phyloP scores from a whole-genome alignment of 192 early-diverging fungal genomes.

The Linnemannia zychae region DNA sequence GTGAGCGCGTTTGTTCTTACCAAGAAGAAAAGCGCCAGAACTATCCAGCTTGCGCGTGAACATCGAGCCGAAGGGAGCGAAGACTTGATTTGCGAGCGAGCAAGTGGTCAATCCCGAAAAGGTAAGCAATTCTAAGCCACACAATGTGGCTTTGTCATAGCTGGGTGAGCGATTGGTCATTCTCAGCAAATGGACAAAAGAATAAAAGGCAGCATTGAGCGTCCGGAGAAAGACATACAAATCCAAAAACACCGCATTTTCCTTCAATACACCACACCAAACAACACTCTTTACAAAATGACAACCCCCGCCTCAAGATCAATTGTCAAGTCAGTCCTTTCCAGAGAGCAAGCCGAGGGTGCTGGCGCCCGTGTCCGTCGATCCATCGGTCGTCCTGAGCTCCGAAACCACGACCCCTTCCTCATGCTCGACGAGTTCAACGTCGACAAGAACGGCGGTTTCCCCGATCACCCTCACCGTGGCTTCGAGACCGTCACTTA shows the following conservation, averaged over 20 bases:
- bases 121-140: conserved; percentile 6
- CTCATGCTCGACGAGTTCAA: conserved; percentile 53
- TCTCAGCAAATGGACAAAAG: not conserved
- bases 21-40: too few species aligned
- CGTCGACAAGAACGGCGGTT: conserved; percentile 54
- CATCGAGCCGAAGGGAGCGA: too few species aligned
- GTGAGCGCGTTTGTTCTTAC: not conserved
- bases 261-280: not conserved
- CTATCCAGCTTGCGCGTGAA: too few species aligned
- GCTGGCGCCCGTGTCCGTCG: conserved; percentile 86
- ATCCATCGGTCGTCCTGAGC: conserved; percentile 73
- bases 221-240: not conserved
- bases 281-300: not conserved
- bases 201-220: not conserved
- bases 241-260: not conserved
- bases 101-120: not conserved
- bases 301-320: conserved; percentile 16
- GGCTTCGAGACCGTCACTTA: conserved; percentile 80
- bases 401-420: conserved; percentile 57
- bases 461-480: conserved; percentile 67
- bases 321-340: conserved; percentile 30
- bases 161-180: not conserved
- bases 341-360: conserved; percentile 74
- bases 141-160: not conserved
- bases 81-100: not conserved